Evolutionary conservation across 1,284 basidiomycete genomes (phyloP), one percentile per base, ranked within the genome.

Genomic region (Singerocomus inundabilis): DNA sequence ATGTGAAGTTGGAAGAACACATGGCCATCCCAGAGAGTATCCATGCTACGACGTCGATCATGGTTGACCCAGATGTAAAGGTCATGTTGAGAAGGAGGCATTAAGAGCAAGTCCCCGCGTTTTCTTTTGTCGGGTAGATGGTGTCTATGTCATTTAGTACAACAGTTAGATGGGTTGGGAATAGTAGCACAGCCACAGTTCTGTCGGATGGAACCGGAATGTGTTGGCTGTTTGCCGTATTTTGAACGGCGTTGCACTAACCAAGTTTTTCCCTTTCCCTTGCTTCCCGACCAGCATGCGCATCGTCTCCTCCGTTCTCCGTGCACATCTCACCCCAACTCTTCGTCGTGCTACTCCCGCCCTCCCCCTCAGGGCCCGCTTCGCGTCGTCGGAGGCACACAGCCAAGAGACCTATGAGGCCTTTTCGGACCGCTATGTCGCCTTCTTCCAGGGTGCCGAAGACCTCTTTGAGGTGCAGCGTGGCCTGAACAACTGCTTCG

Each of bases 401-500:
- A 82, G 84, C 57, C 85, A 91, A 70, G 96, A 98, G 77, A 84
- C 91, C 24, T 98, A 93, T 72, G 95, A 98, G 70, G 81, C 86
- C 48, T 98, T 98, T 80, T 93, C 91, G 68, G 80, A 87, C 55
- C 91, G 95, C 67, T 98, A 98, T 75, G 86, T 93, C 67, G 78
- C 81, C 60, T 99, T 98, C 77, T 98, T 98, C 79, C 77, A 89
- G 67, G 81, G 84, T 47, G 93, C 94, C 46, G 85, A 93, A 69
- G 96, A 98, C 77, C 82, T 97, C 55, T 98, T 98, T 69, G 95
- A 98, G 78, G 88, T 96, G 58, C 93, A 98, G 74, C 90, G 96
- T 54, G 96, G 96, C 41, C 80, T 99, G 61, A 99, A 99, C 82
- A 99, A 99, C 82, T 97, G 93, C 76, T 99, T 99, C 70, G 92